Base-by-base conservation (phyloP, 1,284 basidiomycete species). In the Irpex sp. region DNA sequence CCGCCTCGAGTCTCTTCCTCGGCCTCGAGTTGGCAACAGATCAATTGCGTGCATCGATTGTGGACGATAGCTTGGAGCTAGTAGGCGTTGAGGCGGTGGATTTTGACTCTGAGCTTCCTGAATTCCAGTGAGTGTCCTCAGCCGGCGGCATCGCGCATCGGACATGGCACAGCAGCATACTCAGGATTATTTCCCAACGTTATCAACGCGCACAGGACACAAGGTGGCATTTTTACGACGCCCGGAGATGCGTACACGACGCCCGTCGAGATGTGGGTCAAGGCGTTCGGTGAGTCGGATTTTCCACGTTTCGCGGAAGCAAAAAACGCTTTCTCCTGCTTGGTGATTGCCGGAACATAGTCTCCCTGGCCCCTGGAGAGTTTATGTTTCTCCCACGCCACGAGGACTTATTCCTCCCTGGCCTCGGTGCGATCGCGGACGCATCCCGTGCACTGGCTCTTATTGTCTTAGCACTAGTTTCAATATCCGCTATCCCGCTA, bases 181-280 rank as follows among this genome's bases (percentile, higher is more conserved):
- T 65, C 64, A 61, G 59, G 11, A 43, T 49, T 26, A 11, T 5
- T 54, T 35, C 50, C 15, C 57, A 7, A 17, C 60, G 21, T 43
- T 11, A 54, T 54, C 53, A 9, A 54, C 19, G 31, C 53, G 53
- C 33, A 5, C 69, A 93, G 92, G 73, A 93, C 91, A 0, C 88
- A 90, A 67, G 89, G 90, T 50, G 92, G 91, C 5, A 90, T 93
- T 65, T 92, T 93, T 74, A 93, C 90, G 49, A 90, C 90, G 0
- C 88, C 89, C 2, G 90, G 90, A 37, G 90, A 93, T 76, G 89
- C 89, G 31, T 92, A 90, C 71, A 93, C 90, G 36, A 90, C 89
- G 3, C 91, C 92, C 1, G 83, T 93, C 39, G 90, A 93, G 69
- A 91, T 93, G 89, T 93, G 92, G 89, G 83, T 92, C 60, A 90